These are phyloP conservation scores for Diplodia sapinea DNA, from an alignment of 2,329 filamentous ascomycete species.

Conservation along the genomic window DNA sequence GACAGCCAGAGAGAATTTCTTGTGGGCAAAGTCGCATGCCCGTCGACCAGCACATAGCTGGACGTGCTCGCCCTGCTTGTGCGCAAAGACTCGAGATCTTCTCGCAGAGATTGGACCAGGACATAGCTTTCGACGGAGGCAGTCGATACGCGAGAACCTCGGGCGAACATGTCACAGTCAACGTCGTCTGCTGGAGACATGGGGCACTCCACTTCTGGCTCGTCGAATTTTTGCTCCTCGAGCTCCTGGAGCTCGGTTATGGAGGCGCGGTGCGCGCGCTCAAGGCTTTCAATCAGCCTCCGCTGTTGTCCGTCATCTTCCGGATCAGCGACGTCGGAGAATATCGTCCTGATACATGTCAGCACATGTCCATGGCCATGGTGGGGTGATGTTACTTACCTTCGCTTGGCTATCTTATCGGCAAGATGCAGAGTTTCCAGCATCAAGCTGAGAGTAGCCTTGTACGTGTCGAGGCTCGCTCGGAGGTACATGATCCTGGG, in stretches of 20 bases:
- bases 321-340: neutral
- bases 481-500: conserved; percentile 1
- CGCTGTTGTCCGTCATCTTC: neutral
- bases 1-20: conserved; percentile 1
- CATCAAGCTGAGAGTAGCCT: neutral
- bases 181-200: neutral
- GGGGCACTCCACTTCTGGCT: neutral
- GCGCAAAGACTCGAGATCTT: neutral
- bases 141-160: neutral
- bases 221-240: neutral
- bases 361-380: no score
- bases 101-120: neutral
- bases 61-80: neutral
- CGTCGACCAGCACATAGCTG: neutral
- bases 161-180: no score
- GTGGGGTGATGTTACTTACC: neutral
- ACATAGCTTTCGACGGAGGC: neutral
- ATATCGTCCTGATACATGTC: neutral
- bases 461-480: neutral
- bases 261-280: neutral
- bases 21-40: neutral
- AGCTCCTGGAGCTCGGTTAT: neutral
- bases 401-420: neutral
- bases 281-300: neutral
- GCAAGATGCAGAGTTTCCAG: neutral